These are phyloP conservation scores for Saposhnikovia divaricata DNA, from an alignment of 129 eudicot species.

Conservation along the genomic window DNA sequence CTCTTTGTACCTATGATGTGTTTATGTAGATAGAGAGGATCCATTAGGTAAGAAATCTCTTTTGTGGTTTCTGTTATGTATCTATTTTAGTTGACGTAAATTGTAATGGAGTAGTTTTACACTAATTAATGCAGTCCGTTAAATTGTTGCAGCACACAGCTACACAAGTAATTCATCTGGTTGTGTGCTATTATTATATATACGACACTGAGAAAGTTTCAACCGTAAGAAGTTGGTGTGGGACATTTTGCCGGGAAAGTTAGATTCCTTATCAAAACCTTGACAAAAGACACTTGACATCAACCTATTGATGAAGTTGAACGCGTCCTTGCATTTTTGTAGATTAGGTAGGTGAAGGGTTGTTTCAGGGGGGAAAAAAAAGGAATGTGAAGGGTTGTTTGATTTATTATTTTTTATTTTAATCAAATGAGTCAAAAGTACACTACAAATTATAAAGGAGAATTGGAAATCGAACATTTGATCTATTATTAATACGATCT, in stretches of 20 bases:
- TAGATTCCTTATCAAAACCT: background rate
- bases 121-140: background rate
- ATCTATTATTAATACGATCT: too few relatives aligned
- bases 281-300: background rate
- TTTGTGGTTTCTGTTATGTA: background rate
- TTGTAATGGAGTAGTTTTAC: background rate
- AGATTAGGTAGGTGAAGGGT: background rate
- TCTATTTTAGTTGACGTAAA: background rate
- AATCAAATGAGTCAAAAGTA: too few relatives aligned
- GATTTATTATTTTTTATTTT: too few relatives aligned
- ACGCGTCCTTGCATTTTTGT: background rate
- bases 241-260: background rate
- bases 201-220: background rate
- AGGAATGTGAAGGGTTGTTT: too few relatives aligned
- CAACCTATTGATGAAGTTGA: background rate
- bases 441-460: too few relatives aligned
- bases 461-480: too few relatives aligned
- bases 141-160: background rate
- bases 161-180: background rate
- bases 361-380: too few relatives aligned
- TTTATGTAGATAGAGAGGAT: background rate
- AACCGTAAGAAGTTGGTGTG: background rate
- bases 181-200: background rate
- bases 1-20: background rate
- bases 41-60: background rate